Percentiles rank a stretch among this genome's conserved stretches.
These are phyloP conservation scores for Metarhizium album DNA, from an alignment of 2,329 filamentous ascomycete species.

Conservation along the genomic window DNA sequence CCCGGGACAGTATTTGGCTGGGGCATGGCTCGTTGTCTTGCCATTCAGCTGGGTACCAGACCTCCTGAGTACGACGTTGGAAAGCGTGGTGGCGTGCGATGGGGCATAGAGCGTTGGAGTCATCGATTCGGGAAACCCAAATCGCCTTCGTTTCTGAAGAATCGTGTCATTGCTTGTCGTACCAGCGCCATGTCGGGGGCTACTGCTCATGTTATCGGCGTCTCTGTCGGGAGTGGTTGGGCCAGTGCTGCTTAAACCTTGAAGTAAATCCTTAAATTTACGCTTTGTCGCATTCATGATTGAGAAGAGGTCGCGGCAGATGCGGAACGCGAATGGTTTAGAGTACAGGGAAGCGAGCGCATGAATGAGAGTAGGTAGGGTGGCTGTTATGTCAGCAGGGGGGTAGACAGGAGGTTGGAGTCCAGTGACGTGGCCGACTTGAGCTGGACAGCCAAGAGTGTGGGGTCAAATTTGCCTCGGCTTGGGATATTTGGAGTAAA, in stretches of 20 bases:
- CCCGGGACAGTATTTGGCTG: slow-evolving; percentile 70
- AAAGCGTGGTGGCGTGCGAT: slow-evolving; percentile 12
- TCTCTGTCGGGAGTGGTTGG: slow-evolving; percentile 7
- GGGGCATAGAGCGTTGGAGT: slow-evolving; percentile 17
- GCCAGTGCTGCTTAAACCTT: slow-evolving; percentile 45
- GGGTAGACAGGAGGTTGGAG: slow-evolving; percentile 2
- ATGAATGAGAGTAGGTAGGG: neutral
- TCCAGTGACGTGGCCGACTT: neutral
- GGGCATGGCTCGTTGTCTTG: slow-evolving; percentile 15
- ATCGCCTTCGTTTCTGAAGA: slow-evolving; percentile 42
- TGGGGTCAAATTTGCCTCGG: neutral
- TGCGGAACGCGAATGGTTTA: neutral
- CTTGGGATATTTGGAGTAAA: neutral
- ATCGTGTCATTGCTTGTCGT: slow-evolving; percentile 26
- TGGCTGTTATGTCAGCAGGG: slow-evolving; percentile 1
- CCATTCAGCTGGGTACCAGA: slow-evolving; percentile 5
- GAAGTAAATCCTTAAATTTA: slow-evolving; percentile 69
- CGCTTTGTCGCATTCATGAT: slow-evolving; percentile 69
- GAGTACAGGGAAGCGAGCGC: neutral
- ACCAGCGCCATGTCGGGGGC: slow-evolving; percentile 7
- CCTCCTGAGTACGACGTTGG: slow-evolving; percentile 4
- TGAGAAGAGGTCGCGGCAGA: neutral
- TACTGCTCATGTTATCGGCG: slow-evolving; percentile 13
- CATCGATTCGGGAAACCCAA: slow-evolving; percentile 32
- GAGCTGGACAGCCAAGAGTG: neutral